Conservation (phyloP, 345 rosid species). For the Hevea brasiliensis region DNA sequence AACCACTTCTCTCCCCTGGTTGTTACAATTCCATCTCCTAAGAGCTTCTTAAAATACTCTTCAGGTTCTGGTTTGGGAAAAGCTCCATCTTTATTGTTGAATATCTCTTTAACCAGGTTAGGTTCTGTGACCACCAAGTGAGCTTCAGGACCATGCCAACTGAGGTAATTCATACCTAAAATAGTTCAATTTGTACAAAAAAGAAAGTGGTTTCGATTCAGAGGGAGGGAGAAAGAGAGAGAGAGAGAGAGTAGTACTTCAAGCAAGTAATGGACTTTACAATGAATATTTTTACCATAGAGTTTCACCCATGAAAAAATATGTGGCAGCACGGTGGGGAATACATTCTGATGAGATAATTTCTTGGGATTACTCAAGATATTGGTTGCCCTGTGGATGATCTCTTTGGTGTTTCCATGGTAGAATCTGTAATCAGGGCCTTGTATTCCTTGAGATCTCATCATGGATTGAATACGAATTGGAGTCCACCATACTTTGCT, state of each 20-base stretch:
- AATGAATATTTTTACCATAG: slow-evolving; percentile 1
- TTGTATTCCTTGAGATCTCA: slow-evolving; percentile 10
- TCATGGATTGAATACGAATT: neutral
- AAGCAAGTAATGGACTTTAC: neutral
- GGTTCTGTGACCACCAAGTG: slow-evolving; percentile 39
- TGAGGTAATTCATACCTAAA: slow-evolving; percentile 34
- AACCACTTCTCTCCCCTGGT: slow-evolving; percentile 44
- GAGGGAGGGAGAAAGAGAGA: neutral
- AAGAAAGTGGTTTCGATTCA: no score
- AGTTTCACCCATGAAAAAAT: slow-evolving; percentile 15
- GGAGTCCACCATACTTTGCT: slow-evolving; percentile 9
- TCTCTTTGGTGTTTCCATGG: slow-evolving; percentile 12
- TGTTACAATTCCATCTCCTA: slow-evolving; percentile 44
- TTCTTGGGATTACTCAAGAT: slow-evolving; percentile 3
- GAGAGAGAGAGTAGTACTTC: neutral
- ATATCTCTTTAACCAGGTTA: slow-evolving; percentile 41
- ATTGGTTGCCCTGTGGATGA: neutral
- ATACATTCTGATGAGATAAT: neutral
- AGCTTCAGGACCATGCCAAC: slow-evolving; percentile 42
- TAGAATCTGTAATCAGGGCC: slow-evolving; percentile 16
- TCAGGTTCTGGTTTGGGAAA: slow-evolving; percentile 8
- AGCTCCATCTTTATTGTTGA: slow-evolving; percentile 35
- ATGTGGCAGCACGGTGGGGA: slow-evolving; percentile 10
- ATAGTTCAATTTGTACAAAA: neutral
- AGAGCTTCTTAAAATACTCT: slow-evolving; percentile 16